Evolutionary conservation across 345 rosid species (phyloP).

Genomic region (Eucalyptus guilfoylei): DNA sequence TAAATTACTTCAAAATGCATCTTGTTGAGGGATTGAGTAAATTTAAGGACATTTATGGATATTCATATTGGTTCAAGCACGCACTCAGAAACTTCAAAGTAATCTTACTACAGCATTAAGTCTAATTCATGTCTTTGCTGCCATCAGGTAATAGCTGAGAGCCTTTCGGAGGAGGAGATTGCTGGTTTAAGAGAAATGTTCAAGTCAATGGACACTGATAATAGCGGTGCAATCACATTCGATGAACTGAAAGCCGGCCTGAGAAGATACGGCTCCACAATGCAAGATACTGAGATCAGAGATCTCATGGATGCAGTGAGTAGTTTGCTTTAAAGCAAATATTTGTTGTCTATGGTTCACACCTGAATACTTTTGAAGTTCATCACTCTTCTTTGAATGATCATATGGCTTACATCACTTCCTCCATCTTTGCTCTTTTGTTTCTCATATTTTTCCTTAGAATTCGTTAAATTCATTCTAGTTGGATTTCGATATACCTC

Average conservation of each 20-base stretch:
- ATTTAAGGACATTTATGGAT: neutral
- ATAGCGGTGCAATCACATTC: slow-evolving; percentile 94
- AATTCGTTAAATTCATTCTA: neutral
- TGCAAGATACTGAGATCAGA: slow-evolving; percentile 92
- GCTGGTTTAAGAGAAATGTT: slow-evolving; percentile 97
- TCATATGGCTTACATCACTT: neutral
- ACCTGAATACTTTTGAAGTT: neutral
- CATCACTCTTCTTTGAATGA: neutral
- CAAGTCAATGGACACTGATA: slow-evolving; percentile 87
- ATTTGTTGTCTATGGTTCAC: neutral
- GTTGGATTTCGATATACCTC: neutral
- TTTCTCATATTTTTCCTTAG: neutral
- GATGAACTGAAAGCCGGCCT: slow-evolving; percentile 97
- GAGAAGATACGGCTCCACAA: slow-evolving; percentile 89
- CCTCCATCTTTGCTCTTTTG: neutral
- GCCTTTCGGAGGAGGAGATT: slow-evolving; percentile 98
- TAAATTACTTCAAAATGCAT: neutral
- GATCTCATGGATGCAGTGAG: slow-evolving; percentile 98
- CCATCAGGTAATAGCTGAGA: slow-evolving; percentile 89
- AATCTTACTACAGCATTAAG: neutral
- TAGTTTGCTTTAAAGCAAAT: neutral
- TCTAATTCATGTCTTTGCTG: neutral
- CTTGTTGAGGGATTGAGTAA: neutral
- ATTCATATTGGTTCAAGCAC: neutral
- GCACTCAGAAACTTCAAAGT: neutral